These are phyloP conservation scores for Aureobasidium melanogenum DNA, from an alignment of 2,329 filamentous ascomycete species.

Conservation along the genomic window DNA sequence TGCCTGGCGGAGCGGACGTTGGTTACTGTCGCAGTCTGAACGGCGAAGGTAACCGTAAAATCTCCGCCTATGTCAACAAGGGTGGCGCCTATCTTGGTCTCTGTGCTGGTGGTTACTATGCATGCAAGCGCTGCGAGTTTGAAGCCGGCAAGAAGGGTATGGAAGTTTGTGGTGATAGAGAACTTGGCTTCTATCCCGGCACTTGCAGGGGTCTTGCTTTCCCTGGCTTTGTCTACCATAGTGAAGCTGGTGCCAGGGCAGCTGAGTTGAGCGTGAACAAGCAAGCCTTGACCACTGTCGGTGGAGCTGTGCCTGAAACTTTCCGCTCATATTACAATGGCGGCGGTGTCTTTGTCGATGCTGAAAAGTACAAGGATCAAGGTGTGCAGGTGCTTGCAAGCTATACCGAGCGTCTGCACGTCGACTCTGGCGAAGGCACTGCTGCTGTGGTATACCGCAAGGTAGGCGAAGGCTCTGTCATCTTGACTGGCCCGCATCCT, in stretches of 20 bases:
- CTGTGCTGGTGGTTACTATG: constrained; percentile 93
- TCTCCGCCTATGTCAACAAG: constrained; percentile 73
- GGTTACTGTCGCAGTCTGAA: constrained; percentile 85
- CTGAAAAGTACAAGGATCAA: constrained; percentile 48
- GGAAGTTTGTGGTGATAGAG: constrained; percentile 77
- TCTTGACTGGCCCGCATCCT: constrained; percentile 84
- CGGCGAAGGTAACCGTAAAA: constrained; percentile 75
- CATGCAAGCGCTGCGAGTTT: constrained; percentile 73
- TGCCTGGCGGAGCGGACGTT: constrained; percentile 89
- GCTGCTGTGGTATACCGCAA: constrained; percentile 79
- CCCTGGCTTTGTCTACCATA: constrained; percentile 80
- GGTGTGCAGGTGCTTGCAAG: constrained; percentile 75
- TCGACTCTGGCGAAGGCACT: constrained; percentile 62
- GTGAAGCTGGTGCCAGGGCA: constrained; percentile 73
- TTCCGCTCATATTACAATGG: constrained; percentile 88
- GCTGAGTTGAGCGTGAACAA: constrained; percentile 57
- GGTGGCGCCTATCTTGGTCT: constrained; percentile 85
- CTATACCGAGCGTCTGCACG: constrained; percentile 65
- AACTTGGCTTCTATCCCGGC: constrained; percentile 82
- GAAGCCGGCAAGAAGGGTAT: constrained; percentile 73
- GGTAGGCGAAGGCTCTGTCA: constrained; percentile 67
- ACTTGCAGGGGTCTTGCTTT: constrained; percentile 81
- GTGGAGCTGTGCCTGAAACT: constrained; percentile 46
- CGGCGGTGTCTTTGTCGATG: constrained; percentile 85
- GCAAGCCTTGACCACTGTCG: constrained; percentile 42